A percentile compares a stretch with the other conserved stretches of the same genome.
These are phyloP conservation scores for Chenopodium berlandieri DNA, from an alignment of 148 eudicot species.

Conservation along the genomic window DNA sequence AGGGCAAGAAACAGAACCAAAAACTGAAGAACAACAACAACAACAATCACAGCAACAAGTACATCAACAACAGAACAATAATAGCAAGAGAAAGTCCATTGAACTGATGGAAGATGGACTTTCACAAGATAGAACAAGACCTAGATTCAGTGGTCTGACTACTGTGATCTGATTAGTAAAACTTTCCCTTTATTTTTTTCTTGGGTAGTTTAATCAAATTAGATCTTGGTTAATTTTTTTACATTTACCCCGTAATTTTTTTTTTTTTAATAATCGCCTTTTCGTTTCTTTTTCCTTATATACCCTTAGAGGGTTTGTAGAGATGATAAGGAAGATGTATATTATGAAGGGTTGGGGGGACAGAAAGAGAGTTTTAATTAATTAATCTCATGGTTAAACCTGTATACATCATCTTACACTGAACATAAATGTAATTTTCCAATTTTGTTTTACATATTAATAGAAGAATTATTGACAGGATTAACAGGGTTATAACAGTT, in stretches of 20 bases:
- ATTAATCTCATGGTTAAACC: conserved; percentile 17
- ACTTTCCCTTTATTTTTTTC: conserved; percentile 11
- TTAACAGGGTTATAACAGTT: not conserved
- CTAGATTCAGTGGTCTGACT: conserved; percentile 68
- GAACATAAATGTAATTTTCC: conserved; percentile 28
- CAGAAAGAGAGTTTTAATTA: not conserved
- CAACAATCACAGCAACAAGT: conserved; percentile 10
- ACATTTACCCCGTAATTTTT: conserved; percentile 9
- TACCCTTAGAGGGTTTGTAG: conserved; percentile 30
- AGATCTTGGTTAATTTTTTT: conserved; percentile 5
- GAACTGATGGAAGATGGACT: conserved; percentile 47
- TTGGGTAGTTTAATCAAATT: conserved; percentile 16
- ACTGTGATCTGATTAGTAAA: conserved; percentile 43
- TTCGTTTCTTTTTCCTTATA: conserved; percentile 10
- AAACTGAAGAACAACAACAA: conserved; percentile 18
- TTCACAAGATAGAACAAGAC: conserved; percentile 72
- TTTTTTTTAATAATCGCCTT: not conserved
- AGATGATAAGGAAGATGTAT: conserved; percentile 28
- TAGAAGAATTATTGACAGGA: not conserved
- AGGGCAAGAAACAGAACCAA: conserved; percentile 17
- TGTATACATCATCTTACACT: conserved; percentile 36
- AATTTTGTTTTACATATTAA: conserved; percentile 20
- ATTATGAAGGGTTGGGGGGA: conserved; percentile 21
- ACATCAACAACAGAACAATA: conserved; percentile 39
- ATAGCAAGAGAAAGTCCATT: conserved; percentile 61